Base-by-base conservation (phyloP, 768 basidiomycete genomes). In the Suillus ampliporus region DNA sequence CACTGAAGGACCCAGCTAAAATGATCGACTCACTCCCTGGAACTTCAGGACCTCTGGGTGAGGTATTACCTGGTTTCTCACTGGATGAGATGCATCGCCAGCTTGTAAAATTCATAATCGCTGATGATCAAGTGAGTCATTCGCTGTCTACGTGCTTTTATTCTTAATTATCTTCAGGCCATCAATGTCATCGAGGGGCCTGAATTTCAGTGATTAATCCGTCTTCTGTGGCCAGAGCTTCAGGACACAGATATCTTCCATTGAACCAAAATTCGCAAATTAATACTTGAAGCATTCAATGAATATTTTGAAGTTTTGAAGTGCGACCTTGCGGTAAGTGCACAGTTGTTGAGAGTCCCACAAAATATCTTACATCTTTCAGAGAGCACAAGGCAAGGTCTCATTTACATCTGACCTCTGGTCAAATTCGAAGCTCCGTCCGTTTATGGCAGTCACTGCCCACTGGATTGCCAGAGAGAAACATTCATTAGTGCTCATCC, bases 351-450 rank as follows among this genome's bases (percentile, higher is more conserved):
- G 28, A 44, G 31, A 31, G 31, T n/a, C 26, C n/a, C 14, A 28
- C 15, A 21, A 19, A 34, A 14, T n/a, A 38, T 46, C 43, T 38
- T 38, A 46, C 14, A 23, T 26, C 23, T n/a, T 43, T 62, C 47
- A 61, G 60, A 31, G 11, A 13, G 59, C 50, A n/a, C 19, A 43
- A 17, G 60, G 60, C 5, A 47, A 52, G 15, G 52, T 60, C 14
- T 60, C 74, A 1, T 72, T 73, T 28, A 81, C 78, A 7, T 65
- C 64, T 15, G 78, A 80, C 52, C 64, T 79, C 2, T 81, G 79
- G 79, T 69, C 61, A 19, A 65, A 74, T 37, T 57, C 58, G 0
- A 65, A 68, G 37, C 71, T 74, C 17, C 15, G 28, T 2, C 10
- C 72, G 19, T 76, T 66, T 57, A 67, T 80, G 62, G 79, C 73